These are phyloP conservation scores for Eutrema heterophyllum DNA, from an alignment of 345 rosid genomes.

Conservation along the genomic window DNA sequence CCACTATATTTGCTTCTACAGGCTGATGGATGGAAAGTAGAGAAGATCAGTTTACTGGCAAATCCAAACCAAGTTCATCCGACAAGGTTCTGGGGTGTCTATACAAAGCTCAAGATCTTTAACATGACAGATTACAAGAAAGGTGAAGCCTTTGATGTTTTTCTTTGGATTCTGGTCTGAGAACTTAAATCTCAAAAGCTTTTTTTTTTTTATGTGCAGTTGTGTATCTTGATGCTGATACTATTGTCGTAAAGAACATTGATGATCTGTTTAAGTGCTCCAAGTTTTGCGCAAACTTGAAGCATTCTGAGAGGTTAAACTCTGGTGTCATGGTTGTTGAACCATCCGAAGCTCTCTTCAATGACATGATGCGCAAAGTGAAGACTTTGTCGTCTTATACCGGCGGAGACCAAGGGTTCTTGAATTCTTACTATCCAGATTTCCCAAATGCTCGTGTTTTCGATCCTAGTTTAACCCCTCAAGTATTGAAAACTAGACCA, in stretches of 20 bases:
- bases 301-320: constrained; percentile 93
- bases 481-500: constrained; percentile 53
- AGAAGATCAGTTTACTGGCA: constrained; percentile 74
- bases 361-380: constrained; percentile 85
- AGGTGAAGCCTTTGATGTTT: constrained; percentile 39
- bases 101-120: constrained; percentile 90
- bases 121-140: constrained; percentile 83
- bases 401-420: constrained; percentile 94
- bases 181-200: not conserved
- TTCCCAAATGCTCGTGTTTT: constrained; percentile 83
- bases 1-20: constrained; percentile 26
- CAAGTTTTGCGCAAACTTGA: constrained; percentile 89
- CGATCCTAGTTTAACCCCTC: constrained; percentile 56
- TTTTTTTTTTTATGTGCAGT: constrained; percentile 41
- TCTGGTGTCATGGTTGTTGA: constrained; percentile 99
- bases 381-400: constrained; percentile 75
- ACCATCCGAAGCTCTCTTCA: constrained; percentile 64
- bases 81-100: constrained; percentile 93
- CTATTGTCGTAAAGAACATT: constrained; percentile 86
- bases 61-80: constrained; percentile 94
- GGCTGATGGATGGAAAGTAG: constrained; percentile 99
- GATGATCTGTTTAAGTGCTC: constrained; percentile 76
- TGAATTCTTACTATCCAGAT: constrained; percentile 73
- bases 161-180: not conserved
- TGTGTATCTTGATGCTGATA: constrained; percentile 97